Evolutionary conservation across 306 rosid species (phyloP).

Genomic region (Castanospermum australe): DNA sequence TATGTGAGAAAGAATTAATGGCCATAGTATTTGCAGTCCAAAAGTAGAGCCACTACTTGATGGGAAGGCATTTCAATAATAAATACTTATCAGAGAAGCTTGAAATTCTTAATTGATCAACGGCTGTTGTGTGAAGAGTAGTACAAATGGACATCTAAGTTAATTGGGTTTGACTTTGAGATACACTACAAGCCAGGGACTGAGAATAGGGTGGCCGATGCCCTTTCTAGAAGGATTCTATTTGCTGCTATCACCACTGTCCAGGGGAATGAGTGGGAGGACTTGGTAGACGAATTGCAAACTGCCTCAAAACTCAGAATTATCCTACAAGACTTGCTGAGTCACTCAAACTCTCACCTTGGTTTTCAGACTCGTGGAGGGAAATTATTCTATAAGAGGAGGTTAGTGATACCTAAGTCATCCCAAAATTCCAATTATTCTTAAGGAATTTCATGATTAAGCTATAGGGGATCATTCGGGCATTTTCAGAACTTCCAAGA

Average conservation of each 20-base stretch:
- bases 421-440: not conserved
- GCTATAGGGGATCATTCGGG: not conserved
- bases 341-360: not conserved
- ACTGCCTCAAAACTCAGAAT: not conserved
- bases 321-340: not conserved
- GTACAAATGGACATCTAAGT: not conserved
- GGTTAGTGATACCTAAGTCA: too few relatives aligned
- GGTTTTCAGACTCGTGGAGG: not conserved
- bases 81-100: too few relatives aligned
- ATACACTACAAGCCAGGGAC: not conserved
- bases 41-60: not conserved
- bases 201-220: not conserved
- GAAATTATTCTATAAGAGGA: not conserved
- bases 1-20: not conserved
- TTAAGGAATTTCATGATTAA: not conserved
- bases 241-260: not conserved
- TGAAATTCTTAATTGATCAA: not conserved
- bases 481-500: not conserved
- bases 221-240: not conserved
- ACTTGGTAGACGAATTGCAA: not conserved
- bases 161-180: too few relatives aligned
- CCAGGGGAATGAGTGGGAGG: not conserved
- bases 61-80: not conserved
- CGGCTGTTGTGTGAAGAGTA: not conserved
- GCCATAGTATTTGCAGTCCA: not conserved